Base-by-base conservation (phyloP, 805 yeast species). In the Diddensiella transvaalensis region DNA sequence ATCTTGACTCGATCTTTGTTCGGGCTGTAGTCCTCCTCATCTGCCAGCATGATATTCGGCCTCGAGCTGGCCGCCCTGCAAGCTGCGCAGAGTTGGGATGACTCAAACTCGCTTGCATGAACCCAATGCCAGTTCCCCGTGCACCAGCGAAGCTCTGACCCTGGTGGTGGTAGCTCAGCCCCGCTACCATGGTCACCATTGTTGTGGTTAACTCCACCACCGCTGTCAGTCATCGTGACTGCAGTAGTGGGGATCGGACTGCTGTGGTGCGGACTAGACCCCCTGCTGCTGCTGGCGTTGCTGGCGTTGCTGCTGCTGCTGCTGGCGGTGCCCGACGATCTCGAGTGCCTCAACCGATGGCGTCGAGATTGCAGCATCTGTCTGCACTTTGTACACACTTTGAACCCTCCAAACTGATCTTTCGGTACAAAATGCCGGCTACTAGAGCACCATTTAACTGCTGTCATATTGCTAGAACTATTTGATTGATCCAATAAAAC, bases 341-440 rank as follows among this genome's bases (percentile, higher is more conserved):
- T 39, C 8, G 24, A 13, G 6, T 39, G 24, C 10, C 42, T 22
- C 23, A 39, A n/a, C 22, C 44, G 37, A 5, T 17, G 33, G 21
- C 44, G 37, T 15, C 44, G 40, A 15, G 26, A 10, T 19, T 41
- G 44, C 21, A 41, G 40, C 44, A 41, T 41, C 17, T 41, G 38
- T 10, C 44, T 11, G 37, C 44, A 41, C 24, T 19, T 22, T 10
- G 33, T 22, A 17, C 44, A 41, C n/a, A 41, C 44, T 19, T 41
- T 41, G 37, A 21, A 41, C 5, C 44, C 44, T 11, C 42, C 44
- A 41, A 41, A 41, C 5, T 11, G 26, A 15, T 23, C 42, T 17
- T 41, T 41, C 5, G 37, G 40, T 11, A 26, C 37, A n/a, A 22
- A 41, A 22, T 41, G 44, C 11, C 44, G 33, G 21, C 44, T 41